Evolutionary conservation across 2,329 filamentous ascomycete genomes (phyloP), one percentile per base, ranked within the genome.

Genomic region (Escovopsis sp.): DNA sequence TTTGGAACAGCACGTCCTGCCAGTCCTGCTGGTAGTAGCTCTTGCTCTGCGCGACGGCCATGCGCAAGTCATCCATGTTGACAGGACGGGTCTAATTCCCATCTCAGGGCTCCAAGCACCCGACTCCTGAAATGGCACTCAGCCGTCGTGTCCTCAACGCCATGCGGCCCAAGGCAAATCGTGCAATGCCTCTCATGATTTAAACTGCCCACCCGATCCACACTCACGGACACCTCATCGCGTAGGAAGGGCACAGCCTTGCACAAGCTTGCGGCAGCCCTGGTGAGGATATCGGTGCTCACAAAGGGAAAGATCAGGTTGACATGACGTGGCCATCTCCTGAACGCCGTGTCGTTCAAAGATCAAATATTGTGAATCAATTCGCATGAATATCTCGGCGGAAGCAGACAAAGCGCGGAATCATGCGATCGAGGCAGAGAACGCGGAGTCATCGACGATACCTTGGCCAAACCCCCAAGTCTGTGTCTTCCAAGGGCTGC

Each of bases 251-350:
- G 33, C 31, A 43, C 21, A 34, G 47, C 33, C 16, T 41, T 33
- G n/a, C 40, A 35, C 4, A 54, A 39, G 12, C 45, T 37, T 4
- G 58, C 49, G 2, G 56, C 55, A 2, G 67, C 70, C 15, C 49
- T 44, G 2, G 54, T 45, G 2, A 81, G 57, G 8, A 45, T 43
- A 3, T 68, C 61, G 0, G 60, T 53, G 3, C 53, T 49, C 6
- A 78, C 70, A 48, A 79, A 81, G 0, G 76, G 77, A 47, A 80
- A 80, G 16, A 79, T 45, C 18, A 81, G 52, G 43, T 79, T 81
- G 45, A 80, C 49, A 44, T 80, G 76, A 11, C 75, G 70, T 4
- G 76, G 74, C 76, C 77, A 81, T 52, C 62, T 70, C 18, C 58
- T 58, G 43, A 67, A 69, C 0, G 66, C 62, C 40, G 71, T 72